phyloP scores from a whole-genome alignment of 1,284 basidiomycete genomes.

The Sanghuangporus weigelae region DNA sequence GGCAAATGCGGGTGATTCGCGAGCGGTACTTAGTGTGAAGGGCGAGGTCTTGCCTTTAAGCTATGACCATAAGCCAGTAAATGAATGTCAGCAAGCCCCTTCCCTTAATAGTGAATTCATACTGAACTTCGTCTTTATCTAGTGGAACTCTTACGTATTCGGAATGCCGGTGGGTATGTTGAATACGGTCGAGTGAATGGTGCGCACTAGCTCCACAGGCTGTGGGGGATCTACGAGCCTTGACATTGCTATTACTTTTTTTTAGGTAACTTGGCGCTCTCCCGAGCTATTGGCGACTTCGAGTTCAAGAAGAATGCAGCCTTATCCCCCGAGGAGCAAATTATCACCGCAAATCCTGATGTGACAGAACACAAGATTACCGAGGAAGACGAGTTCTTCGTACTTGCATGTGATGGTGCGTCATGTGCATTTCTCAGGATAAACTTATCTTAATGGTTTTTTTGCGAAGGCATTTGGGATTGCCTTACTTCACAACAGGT shows the following conservation, averaged over 20 bases:
- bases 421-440: constrained; percentile 3
- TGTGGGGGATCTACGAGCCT: not conserved
- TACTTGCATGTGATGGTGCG: constrained; percentile 94
- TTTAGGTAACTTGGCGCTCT: constrained; percentile 91
- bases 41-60: constrained; percentile 88
- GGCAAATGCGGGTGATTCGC: constrained; percentile 98
- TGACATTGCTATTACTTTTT: not conserved
- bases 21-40: constrained; percentile 84
- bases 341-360: constrained; percentile 95
- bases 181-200: constrained; percentile 98
- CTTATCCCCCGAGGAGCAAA: constrained; percentile 83
- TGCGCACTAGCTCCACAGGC: constrained; percentile 32
- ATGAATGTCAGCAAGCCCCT: constrained; percentile 53
- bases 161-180: constrained; percentile 93
- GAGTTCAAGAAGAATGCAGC: constrained; percentile 95
- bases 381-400: constrained; percentile 92
- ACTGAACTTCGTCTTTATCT: constrained; percentile 14
- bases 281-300: constrained; percentile 95
- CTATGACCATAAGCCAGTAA: constrained; percentile 94
- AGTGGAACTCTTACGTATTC: constrained; percentile 87
- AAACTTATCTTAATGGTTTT: constrained; percentile 9
- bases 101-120: constrained; percentile 2
- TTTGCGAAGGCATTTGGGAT: constrained; percentile 89
- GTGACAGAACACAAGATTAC: constrained; percentile 77
- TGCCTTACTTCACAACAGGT: constrained; percentile 93